phyloP scores from a whole-genome alignment of 2,329 filamentous ascomycete genomes.

The Talaromyces amestolkiae region DNA sequence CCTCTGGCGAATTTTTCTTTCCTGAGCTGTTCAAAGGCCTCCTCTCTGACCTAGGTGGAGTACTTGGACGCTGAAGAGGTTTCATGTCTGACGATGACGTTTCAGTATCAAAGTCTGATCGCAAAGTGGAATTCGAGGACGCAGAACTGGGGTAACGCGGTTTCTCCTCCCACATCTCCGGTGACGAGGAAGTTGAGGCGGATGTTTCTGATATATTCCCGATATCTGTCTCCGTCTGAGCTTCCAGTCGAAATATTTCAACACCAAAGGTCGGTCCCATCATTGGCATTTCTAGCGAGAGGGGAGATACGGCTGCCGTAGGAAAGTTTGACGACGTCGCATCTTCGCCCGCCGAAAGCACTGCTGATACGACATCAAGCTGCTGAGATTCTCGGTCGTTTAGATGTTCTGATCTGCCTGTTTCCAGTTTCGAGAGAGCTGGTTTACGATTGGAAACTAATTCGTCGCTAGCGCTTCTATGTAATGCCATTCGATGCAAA shows the following conservation, averaged over 20 bases:
- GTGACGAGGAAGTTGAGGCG: slow-evolving; percentile 26
- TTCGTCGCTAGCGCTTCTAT: slow-evolving; percentile 10
- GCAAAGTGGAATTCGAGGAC: slow-evolving; percentile 12
- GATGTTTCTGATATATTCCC: slow-evolving; percentile 19
- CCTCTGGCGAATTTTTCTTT: neutral
- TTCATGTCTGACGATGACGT: neutral
- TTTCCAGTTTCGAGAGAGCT: neutral
- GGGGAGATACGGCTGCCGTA: slow-evolving; percentile 22
- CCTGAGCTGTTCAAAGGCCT: slow-evolving; percentile 22
- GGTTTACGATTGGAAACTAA: neutral
- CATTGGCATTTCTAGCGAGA: slow-evolving; percentile 17
- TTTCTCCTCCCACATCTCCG: slow-evolving; percentile 12
- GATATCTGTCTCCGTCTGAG: neutral
- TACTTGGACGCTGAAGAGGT: neutral
- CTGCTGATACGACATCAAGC: neutral
- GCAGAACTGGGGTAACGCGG: slow-evolving; percentile 8
- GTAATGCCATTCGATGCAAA: neutral
- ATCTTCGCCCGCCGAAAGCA: slow-evolving; percentile 13
- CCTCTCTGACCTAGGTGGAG: slow-evolving; percentile 26
- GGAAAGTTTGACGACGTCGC: slow-evolving; percentile 27
- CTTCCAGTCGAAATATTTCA: slow-evolving; percentile 5
- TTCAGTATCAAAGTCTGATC: neutral
- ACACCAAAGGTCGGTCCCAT: slow-evolving; percentile 17
- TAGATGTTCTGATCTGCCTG: neutral
- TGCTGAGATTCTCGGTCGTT: slow-evolving; percentile 13